Conservation (phyloP, 306 rosid genomes). For the Senna siamea region DNA sequence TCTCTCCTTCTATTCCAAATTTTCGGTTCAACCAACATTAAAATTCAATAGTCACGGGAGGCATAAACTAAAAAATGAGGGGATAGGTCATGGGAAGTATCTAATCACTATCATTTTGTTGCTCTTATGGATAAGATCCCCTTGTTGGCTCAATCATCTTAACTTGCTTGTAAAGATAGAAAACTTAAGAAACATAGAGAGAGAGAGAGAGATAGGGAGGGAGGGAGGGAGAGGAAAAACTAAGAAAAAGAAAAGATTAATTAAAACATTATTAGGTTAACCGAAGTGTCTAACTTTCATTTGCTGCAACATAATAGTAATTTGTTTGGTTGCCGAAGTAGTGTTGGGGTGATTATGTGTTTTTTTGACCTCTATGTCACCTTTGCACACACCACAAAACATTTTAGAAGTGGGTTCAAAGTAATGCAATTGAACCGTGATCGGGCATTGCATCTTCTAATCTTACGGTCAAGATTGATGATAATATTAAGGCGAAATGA, state of each 20-base stretch:
- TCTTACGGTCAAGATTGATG: constrained; percentile 28
- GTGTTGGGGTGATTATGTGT: constrained; percentile 37
- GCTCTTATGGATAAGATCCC: constrained; percentile 44
- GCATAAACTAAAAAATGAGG: constrained; percentile 27
- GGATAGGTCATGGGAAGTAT: constrained; percentile 36
- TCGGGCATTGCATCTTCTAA: constrained; percentile 6
- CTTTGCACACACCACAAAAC: constrained; percentile 30
- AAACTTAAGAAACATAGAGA: too few species aligned
- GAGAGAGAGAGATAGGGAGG: too few species aligned
- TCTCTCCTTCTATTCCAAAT: neutral
- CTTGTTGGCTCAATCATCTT: constrained; percentile 53
- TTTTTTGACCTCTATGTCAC: constrained; percentile 38
- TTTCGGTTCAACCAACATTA: constrained; percentile 21
- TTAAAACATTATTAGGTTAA: constrained; percentile 46
- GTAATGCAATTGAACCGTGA: constrained; percentile 3
- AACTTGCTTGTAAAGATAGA: constrained; percentile 50
- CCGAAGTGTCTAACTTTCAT: constrained; percentile 44
- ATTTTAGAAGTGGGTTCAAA: constrained; percentile 19
- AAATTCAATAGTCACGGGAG: constrained; percentile 41
- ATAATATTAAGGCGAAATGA: constrained; percentile 35
- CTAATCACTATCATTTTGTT: constrained; percentile 39
- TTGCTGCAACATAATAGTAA: constrained; percentile 38
- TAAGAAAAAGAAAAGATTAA: neutral
- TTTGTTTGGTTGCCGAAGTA: constrained; percentile 24
- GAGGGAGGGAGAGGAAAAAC: too few species aligned